Percentiles rank a stretch among this genome's conserved stretches.
phyloP scores from a whole-genome alignment of 2,329 filamentous ascomycete species.

The Allantophomopsis lycopodina region DNA sequence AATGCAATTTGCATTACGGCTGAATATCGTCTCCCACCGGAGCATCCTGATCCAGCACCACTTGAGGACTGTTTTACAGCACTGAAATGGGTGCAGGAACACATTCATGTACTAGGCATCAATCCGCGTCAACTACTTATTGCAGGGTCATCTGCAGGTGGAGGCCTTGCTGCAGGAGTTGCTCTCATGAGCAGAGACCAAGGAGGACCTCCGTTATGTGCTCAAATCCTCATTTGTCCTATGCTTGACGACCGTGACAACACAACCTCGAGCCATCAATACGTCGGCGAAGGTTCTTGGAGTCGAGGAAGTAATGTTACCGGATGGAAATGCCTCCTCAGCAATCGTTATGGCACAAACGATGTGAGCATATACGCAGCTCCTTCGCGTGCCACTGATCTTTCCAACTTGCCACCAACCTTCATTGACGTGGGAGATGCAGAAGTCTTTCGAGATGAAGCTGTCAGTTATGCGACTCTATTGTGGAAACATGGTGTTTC shows the following conservation, averaged over 20 bases:
- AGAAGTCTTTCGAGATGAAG: constrained; percentile 20
- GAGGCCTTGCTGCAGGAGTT: constrained; percentile 38
- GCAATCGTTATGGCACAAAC: constrained; percentile 13
- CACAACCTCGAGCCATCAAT: constrained; percentile 16
- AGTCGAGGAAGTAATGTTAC: constrained; percentile 16
- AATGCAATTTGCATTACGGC: not conserved
- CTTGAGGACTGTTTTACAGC: constrained; percentile 43
- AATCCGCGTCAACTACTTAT: constrained; percentile 33
- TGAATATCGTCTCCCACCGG: constrained; percentile 32
- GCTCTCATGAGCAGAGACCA: constrained; percentile 31
- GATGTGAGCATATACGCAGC: constrained; percentile 18
- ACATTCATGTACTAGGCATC: constrained; percentile 20
- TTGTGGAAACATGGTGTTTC: constrained; percentile 18
- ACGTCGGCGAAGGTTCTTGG: constrained; percentile 16
- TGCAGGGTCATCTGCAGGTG: constrained; percentile 40
- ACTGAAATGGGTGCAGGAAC: constrained; percentile 27
- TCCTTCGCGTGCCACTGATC: constrained; percentile 16
- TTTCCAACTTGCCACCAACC: constrained; percentile 16
- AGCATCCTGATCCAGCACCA: constrained; percentile 39
- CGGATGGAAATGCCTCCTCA: constrained; percentile 19
- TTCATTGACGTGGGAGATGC: constrained; percentile 20
- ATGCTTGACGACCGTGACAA: constrained; percentile 27
- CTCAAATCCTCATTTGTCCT: constrained; percentile 24
- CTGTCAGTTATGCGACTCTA: constrained; percentile 17
- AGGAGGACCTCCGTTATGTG: constrained; percentile 19